Conservation (phyloP, 2,329 filamentous ascomycete genomes). For the Cladorrhinum sp. region DNA sequence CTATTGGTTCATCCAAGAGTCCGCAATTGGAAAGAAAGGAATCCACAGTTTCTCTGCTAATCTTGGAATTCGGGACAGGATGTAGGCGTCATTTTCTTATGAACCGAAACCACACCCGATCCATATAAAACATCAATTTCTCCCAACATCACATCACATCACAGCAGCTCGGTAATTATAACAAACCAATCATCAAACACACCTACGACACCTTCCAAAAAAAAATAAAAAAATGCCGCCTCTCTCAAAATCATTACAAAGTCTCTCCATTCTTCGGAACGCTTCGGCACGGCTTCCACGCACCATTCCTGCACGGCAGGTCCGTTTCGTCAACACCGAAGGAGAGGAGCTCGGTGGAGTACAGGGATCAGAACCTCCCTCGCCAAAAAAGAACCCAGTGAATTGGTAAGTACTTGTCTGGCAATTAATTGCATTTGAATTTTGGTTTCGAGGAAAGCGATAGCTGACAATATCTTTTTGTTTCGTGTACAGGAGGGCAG, state of each 20-base stretch:
- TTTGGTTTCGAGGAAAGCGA: too few relatives aligned
- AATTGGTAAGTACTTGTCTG: conserved; percentile 6
- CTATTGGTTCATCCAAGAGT: not conserved
- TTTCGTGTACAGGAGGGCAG: conserved; percentile 8
- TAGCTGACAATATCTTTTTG: too few relatives aligned
- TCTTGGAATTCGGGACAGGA: not conserved
- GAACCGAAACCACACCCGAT: not conserved
- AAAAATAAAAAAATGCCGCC: too few relatives aligned
- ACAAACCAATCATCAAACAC: too few relatives aligned
- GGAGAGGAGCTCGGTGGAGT: conserved; percentile 14
- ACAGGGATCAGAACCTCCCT: conserved; percentile 9
- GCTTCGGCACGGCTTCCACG: not conserved
- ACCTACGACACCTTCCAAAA: too few relatives aligned
- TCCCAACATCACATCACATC: too few relatives aligned
- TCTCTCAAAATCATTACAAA: not conserved
- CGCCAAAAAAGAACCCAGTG: conserved; percentile 11
- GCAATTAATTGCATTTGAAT: too few relatives aligned
- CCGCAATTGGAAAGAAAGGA: not conserved
- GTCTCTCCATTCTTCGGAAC: not conserved
- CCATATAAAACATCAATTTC: not conserved
- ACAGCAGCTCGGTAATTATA: too few relatives aligned
- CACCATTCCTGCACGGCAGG: conserved; percentile 1
- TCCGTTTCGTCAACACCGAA: conserved; percentile 12
- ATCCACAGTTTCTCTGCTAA: not conserved
- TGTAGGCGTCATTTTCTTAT: not conserved